phyloP scores from a whole-genome alignment of 257 asterid species.

The Echites panduratus region DNA sequence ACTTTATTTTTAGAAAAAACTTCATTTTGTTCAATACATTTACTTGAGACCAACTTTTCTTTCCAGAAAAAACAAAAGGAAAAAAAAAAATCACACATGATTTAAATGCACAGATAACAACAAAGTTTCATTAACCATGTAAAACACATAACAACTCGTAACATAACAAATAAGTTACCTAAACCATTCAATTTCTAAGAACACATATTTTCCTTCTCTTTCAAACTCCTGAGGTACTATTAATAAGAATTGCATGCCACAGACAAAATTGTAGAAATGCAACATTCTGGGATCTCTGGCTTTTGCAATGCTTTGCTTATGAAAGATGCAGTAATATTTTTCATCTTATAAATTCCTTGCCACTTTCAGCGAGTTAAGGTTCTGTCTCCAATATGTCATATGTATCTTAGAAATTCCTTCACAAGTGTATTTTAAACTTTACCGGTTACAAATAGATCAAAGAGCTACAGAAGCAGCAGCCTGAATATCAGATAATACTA shows the following conservation, averaged over 20 bases:
- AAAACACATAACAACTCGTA: background rate
- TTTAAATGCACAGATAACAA: background rate
- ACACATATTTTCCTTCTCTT: background rate
- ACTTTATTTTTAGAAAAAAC: background rate
- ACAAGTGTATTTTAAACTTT: background rate
- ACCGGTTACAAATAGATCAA: background rate
- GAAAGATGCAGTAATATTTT: background rate
- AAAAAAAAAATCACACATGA: background rate
- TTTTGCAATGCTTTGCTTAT: background rate
- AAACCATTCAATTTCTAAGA: background rate
- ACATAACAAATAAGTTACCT: background rate
- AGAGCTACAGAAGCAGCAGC: background rate
- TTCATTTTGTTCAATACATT: too few relatives aligned
- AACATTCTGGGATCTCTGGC: background rate
- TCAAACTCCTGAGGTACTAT: background rate
- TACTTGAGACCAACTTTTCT: too few relatives aligned
- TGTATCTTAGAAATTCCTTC: background rate
- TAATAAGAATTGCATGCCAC: background rate
- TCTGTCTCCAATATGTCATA: background rate
- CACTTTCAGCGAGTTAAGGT: background rate
- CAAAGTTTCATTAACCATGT: background rate
- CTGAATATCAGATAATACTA: background rate
- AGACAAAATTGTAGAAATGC: background rate
- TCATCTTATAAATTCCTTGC: background rate
- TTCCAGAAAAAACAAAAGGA: too few relatives aligned